These are phyloP conservation scores for Macrotyloma uniflorum DNA, from an alignment of 306 rosid genomes.

Conservation along the genomic window DNA sequence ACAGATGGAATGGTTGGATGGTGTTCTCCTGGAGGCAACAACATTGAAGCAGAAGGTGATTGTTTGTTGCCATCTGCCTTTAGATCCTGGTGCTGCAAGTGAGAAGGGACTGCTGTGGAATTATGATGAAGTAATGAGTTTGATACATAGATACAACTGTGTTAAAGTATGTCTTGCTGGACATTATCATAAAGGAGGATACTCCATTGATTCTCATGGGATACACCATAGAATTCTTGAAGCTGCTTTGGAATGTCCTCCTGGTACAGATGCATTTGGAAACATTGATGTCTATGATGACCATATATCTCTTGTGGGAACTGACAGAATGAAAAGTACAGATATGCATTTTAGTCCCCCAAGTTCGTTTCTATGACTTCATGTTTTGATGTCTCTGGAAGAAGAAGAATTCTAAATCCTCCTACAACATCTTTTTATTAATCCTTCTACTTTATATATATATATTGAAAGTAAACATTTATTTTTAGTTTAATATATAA, in stretches of 20 bases:
- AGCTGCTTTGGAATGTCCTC: conserved; percentile 96
- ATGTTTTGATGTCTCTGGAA: conserved; percentile 28
- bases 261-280: conserved; percentile 75
- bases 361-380: conserved; percentile 25
- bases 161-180: conserved; percentile 87
- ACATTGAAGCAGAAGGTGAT: conserved; percentile 71
- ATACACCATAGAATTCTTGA: conserved; percentile 84
- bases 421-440: background rate
- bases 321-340: conserved; percentile 61
- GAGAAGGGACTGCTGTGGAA: conserved; percentile 76
- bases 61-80: conserved; percentile 80
- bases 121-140: conserved; percentile 73
- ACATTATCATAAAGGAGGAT: conserved; percentile 85
- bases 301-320: conserved; percentile 61
- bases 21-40: conserved; percentile 71
- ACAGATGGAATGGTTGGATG: conserved; percentile 84
- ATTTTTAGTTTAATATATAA: no score
- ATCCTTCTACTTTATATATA: no score
- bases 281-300: conserved; percentile 70
- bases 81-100: conserved; percentile 65
- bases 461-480: no score
- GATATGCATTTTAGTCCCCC: conserved; percentile 64
- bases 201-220: conserved; percentile 77
- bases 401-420: background rate
- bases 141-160: conserved; percentile 71